phyloP scores from a whole-genome alignment of 164 flowering plant genomes.

The Cinnamomum chago region DNA sequence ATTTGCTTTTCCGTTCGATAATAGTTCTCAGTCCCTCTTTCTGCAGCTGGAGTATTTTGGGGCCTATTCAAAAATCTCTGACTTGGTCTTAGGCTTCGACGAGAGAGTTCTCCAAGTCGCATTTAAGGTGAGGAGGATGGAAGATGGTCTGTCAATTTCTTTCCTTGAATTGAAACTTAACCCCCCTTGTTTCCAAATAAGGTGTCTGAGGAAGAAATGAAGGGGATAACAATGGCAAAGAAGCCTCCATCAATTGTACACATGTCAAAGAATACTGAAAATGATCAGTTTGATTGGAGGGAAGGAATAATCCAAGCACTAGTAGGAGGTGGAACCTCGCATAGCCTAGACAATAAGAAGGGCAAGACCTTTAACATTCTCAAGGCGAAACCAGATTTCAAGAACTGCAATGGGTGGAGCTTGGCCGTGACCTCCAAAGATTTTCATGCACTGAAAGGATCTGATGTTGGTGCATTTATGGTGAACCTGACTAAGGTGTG shows the following conservation, averaged over 20 bases:
- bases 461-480: constrained; percentile 58
- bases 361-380: constrained; percentile 47
- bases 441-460: constrained; percentile 31
- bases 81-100: constrained; percentile 68
- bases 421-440: constrained; percentile 37
- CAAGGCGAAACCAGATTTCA: constrained; percentile 44
- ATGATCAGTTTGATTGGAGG: constrained; percentile 24
- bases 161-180: not conserved
- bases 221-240: constrained; percentile 29
- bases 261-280: constrained; percentile 16
- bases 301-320: constrained; percentile 29
- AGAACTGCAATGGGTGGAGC: constrained; percentile 82
- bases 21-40: not conserved
- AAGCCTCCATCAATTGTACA: constrained; percentile 55
- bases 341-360: constrained; percentile 26
- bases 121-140: constrained; percentile 41
- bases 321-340: constrained; percentile 12
- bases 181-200: constrained; percentile 6
- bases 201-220: constrained; percentile 58
- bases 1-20: too few species aligned
- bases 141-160: not conserved
- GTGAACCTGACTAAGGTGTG: constrained; percentile 74
- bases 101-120: constrained; percentile 53
- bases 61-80: constrained; percentile 53
- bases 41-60: constrained; percentile 42